Evolutionary conservation across 2,329 filamentous ascomycete genomes (phyloP), one percentile per base, ranked within the genome.

Genomic region (Trichoderma guizhouense): DNA sequence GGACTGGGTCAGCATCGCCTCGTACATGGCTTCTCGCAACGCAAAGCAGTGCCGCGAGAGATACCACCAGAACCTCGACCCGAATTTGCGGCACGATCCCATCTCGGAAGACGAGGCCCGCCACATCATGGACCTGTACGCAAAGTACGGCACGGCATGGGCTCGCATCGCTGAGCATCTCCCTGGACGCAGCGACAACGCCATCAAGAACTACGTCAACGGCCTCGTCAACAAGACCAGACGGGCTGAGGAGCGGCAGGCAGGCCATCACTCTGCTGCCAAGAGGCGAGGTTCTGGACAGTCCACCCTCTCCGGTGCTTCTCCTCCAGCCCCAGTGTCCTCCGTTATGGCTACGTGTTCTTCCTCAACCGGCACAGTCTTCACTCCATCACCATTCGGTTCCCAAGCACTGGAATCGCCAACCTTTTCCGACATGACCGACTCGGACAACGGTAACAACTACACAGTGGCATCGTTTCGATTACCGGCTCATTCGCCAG

Each of bases 1-100:
- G 80, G 96, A 97, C 86, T 98, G 95, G 95, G 94, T 97, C 15
- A 88, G 90, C 75, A 97, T 98, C 78, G 90, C 95, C 34, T 85
- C 90, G 69, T 86, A 90, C 75, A 90, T 98, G 77, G 87, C 88
- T 72, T 91, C 92, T 30, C 89, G 95, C 74, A 93, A 93, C 28
- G 92, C 95, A 68, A 98, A 98, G 85, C 95, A 98, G 84, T 98
- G 95, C 81, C 90, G 95, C 72, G 95, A 98, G 84, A 89, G 95
- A 62, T 98, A 93, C 79, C 94, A 97, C 79, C 95, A 98, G 79
- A 97, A 98, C 80, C 86, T 98, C 60, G 97, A 94, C 81, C 91
- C 92, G 1, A 84, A 86, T 1, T 84, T 95, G 47, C 92, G 92
- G 79, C 92, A 93, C 77, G 87, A 90, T 21, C 92, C 92, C 71